Base-by-base conservation (phyloP, 169 alveolate genomes). In the Babesia divergens region DNA sequence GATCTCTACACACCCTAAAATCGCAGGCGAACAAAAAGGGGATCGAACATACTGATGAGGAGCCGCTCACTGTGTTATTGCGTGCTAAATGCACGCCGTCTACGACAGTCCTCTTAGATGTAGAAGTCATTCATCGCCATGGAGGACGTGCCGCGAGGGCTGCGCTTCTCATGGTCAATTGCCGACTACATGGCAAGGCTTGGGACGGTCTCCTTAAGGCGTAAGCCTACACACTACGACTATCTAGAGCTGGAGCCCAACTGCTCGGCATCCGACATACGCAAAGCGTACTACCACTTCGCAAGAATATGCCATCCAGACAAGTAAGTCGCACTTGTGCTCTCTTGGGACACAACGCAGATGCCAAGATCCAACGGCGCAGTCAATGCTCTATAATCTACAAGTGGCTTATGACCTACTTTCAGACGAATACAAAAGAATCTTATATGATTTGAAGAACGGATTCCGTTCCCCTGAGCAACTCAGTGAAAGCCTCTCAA, bases 291-390 rank as follows among this genome's bases (percentile, higher is more conserved):
- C 71, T 93, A 93, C 68, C 91, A 90, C 64, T 84, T 91, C 31
- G 96, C 98, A 14, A 70, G 90, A 56, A 84, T 91, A 62, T 90
- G 85, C 69, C 98, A 95, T 81, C 98, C 98, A 18, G 98, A 95
- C 74, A 94, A 95, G 88, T 96, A 34, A 24, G 76, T 2, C 13
- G 5, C 8, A 16, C 6, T 13, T 34, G 13, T 6, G 54, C 35
- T 22, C 37, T 32, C 22, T 31, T 49, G n/a, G 14, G 16, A 24
- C 26, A 38, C 11, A 32, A 0, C 6, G 0, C 47, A 65, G 65
- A 37, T 47, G 62, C 38, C 29, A 49, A 3, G 65, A 47, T 29
- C 54, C 31, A 7, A 11, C 52, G 9, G 65, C 60, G 4, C 31
- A 0, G 5, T 6, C 55, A 28, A 44, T 67, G 4, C 53, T 80